Base-by-base conservation (phyloP, 2,329 filamentous ascomycete genomes). In the Sarocladium kiliense region DNA sequence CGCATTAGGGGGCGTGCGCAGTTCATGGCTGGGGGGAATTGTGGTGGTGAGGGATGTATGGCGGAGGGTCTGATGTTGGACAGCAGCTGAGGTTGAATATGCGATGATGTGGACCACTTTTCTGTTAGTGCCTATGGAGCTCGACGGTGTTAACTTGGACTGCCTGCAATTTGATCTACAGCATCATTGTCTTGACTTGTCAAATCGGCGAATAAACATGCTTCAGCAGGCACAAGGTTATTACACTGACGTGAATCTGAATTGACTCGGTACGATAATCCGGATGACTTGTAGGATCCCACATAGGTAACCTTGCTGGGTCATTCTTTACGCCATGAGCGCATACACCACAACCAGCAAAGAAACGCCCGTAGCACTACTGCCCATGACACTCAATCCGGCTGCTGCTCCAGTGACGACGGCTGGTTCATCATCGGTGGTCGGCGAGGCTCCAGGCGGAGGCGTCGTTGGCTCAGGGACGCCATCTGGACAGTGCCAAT, bases 1-100 rank as follows among this genome's bases (percentile, higher is more conserved):
- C 65, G 63, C 45, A 66, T 56, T n/a, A 66, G 47, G 47, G 55
- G 58, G 11, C 57, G 59, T 26, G 67, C 39, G 54, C 61, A 60
- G 51, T 67, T 68, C 67, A 70, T 68, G 55, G 30, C 30, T 7
- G 30, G 7, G 12, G 30, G 30, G 30, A 32, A 32, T 32, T 6
- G 30, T 61, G 60, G 56, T 58, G 21, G 7, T n/a, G 41, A 21
- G 10, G 41, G 18, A 9, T 44, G 12, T n/a, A n/a, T n/a, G n/a
- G n/a, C n/a, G n/a, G n/a, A 41, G 18, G 18, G 16, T 10, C 36
- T 6, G n/a, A 44, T 12, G 30, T 32, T 32, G 30, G 12, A 32
- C 30, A 32, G 30, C 30, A 32, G 30, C 30, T 32, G 30, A 32
- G 30, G 12, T 6, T 32, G 30, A 32, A 32, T 6, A 32, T 32